A percentile compares a stretch with the other conserved stretches of the same genome.
Conservation (phyloP, 495 filamentous ascomycete species). For the Amorphotheca resinae region DNA sequence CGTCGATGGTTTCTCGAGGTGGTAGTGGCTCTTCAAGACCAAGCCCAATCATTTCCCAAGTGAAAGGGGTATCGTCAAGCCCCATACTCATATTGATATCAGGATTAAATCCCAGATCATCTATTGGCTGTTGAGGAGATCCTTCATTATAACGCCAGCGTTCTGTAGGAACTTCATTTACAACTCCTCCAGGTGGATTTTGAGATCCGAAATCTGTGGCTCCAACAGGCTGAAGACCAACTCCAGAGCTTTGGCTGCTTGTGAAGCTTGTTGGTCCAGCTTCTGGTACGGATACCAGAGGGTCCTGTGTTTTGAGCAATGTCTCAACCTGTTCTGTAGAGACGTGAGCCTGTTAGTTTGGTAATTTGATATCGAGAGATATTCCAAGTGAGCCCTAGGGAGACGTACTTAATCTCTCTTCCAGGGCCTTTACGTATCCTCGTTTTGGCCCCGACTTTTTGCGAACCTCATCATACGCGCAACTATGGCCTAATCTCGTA, state of each 20-base stretch:
- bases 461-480: slow-evolving; percentile 89
- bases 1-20: slow-evolving; percentile 74
- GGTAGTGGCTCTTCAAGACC: slow-evolving; percentile 89
- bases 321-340: slow-evolving; percentile 84
- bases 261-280: slow-evolving; percentile 8
- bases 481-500: slow-evolving; percentile 75
- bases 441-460: slow-evolving; percentile 97
- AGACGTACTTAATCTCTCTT: slow-evolving; percentile 76
- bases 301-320: slow-evolving; percentile 64
- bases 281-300: slow-evolving; percentile 21
- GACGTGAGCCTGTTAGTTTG: neutral
- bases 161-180: slow-evolving; percentile 33
- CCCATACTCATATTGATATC: slow-evolving; percentile 34
- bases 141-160: slow-evolving; percentile 38
- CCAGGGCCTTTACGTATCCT: slow-evolving; percentile 94
- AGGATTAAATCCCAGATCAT: slow-evolving; percentile 37
- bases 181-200: slow-evolving; percentile 31
- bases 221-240: slow-evolving; percentile 6
- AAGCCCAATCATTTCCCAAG: slow-evolving; percentile 90
- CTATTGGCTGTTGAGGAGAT: slow-evolving; percentile 34
- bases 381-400: neutral
- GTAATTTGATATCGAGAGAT: slow-evolving; percentile 2
- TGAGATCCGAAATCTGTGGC: slow-evolving; percentile 29
- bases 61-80: slow-evolving; percentile 36
- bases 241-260: neutral